Evolutionary conservation across 2,329 filamentous ascomycete species (phyloP), one percentile per base, ranked within the genome.

Genomic region (Claviceps cyperi): DNA sequence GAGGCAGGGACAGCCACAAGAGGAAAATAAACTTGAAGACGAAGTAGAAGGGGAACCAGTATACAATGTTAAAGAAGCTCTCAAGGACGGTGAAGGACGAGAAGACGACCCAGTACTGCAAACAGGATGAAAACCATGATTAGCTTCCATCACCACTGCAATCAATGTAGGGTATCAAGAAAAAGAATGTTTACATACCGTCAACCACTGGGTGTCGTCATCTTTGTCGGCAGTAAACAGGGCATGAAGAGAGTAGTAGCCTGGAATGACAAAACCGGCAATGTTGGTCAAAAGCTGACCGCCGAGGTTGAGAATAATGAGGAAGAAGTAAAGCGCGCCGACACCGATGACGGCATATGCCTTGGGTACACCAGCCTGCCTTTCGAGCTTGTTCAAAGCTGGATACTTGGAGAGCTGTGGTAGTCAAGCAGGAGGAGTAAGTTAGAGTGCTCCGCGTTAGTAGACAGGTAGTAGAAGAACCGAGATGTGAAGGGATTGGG

Each of bases 41-140:
- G 73, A 87, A 98, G 84, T 98, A 98, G 76, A 98, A 98, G 65
- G 92, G 85, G 76, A 94, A 88, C 86, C 86, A 94, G 78, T 92
- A 92, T 56, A 91, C 85, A 56, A 88, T 84, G 70, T 78, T 89
- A 63, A 94, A 71, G 54, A 85, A 77, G 68, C 84, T 89, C 77
- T 94, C 87, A 60, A 88, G 65, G 47, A 92, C 84, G 54, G 84
- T 89, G 70, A 92, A 80, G 70, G 86, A 83, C 50, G 86, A 74
- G 64, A 86, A 92, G 54, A 87, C 84, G 53, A 94, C 85, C 86
- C 86, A 94, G 75, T 94, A 94, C 83, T 86, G 47, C 15, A 35
- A n/a, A 58, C 15, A 40, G 28, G 19, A 69, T 57, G 49, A 47
- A 39, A 35, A 53, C 5, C 24, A 32, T 17, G 38, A 17, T 49